Conservation (phyloP, 768 basidiomycete genomes). For the Lactarius akahatsu region DNA sequence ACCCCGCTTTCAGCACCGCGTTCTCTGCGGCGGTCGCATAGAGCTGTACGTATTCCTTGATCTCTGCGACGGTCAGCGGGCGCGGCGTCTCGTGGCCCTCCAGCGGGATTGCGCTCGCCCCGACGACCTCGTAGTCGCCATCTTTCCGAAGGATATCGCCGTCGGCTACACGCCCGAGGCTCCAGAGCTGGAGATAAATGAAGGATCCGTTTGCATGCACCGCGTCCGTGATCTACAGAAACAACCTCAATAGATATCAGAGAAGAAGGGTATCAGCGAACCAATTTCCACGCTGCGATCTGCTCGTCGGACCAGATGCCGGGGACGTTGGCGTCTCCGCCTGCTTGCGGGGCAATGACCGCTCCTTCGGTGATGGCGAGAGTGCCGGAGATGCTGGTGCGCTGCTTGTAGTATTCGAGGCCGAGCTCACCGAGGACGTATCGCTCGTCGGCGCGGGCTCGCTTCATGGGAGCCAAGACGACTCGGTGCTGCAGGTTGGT, state of each 20-base stretch:
- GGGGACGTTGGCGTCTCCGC: slow-evolving; percentile 43
- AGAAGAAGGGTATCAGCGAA: slow-evolving; percentile 24
- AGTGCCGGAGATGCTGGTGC: slow-evolving; percentile 48
- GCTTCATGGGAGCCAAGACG: slow-evolving; percentile 55
- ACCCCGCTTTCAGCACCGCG: slow-evolving; percentile 35
- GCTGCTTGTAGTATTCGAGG: slow-evolving; percentile 49
- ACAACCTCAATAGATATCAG: not conserved
- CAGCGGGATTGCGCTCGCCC: not conserved
- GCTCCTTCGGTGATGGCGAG: slow-evolving; percentile 60
- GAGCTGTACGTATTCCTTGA: slow-evolving; percentile 50
- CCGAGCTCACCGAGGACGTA: slow-evolving; percentile 41
- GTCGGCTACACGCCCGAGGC: slow-evolving; percentile 41
- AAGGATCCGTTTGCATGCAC: slow-evolving; percentile 45
- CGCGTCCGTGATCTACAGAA: slow-evolving; percentile 32
- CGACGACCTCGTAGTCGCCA: not conserved
- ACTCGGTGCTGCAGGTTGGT: slow-evolving; percentile 48
- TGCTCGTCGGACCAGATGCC: slow-evolving; percentile 51
- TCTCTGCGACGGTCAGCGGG: slow-evolving; percentile 47
- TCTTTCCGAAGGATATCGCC: slow-evolving; percentile 1
- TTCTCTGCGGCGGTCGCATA: slow-evolving; percentile 41
- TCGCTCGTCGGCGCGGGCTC: slow-evolving; percentile 39
- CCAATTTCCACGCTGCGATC: slow-evolving; percentile 54
- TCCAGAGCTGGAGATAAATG: slow-evolving; percentile 52
- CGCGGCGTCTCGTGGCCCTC: slow-evolving; percentile 35
- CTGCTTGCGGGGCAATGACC: slow-evolving; percentile 51